A percentile compares a stretch with the other conserved stretches of the same genome.
phyloP scores from a whole-genome alignment of 768 basidiomycete genomes.

The Saitozyma podzolica region DNA sequence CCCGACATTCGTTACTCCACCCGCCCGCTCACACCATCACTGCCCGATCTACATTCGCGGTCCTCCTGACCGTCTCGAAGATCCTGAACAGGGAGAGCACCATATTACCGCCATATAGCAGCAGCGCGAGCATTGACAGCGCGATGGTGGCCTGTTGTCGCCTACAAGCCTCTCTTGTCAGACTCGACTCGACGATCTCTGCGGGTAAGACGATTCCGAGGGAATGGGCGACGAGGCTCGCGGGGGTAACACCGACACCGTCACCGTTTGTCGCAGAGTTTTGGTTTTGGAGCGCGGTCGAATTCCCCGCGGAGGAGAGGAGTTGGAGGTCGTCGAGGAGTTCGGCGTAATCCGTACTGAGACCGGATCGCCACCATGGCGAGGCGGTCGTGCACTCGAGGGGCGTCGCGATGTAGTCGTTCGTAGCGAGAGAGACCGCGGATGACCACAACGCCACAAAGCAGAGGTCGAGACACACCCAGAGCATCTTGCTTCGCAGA shows the following conservation, averaged over 20 bases:
- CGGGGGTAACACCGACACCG: slow-evolving; percentile 4
- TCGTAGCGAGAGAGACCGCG: slow-evolving; percentile 39
- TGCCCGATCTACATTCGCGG: slow-evolving; percentile 26
- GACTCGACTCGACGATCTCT: slow-evolving; percentile 17
- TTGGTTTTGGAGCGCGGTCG: not conserved
- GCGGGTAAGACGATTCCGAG: slow-evolving; percentile 37
- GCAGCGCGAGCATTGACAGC: slow-evolving; percentile 27
- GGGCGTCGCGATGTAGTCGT: slow-evolving; percentile 50
- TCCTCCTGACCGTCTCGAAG: slow-evolving; percentile 46
- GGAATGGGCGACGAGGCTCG: slow-evolving; percentile 17
- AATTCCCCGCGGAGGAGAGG: not conserved
- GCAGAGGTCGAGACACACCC: slow-evolving; percentile 51
- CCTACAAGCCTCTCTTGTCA: slow-evolving; percentile 34
- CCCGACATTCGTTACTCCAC: no score
- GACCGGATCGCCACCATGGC: slow-evolving; percentile 45
- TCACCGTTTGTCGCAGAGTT: not conserved
- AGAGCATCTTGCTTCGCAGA: slow-evolving; percentile 51
- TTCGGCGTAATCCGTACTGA: slow-evolving; percentile 18
- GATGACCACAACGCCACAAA: slow-evolving; percentile 51
- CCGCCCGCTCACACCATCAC: slow-evolving; percentile 8
- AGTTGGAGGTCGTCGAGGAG: slow-evolving; percentile 10
- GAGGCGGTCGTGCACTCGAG: slow-evolving; percentile 37
- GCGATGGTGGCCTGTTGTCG: slow-evolving; percentile 45
- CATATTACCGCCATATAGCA: slow-evolving; percentile 48
- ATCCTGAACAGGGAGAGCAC: slow-evolving; percentile 50